Conservation (phyloP, 1,139 yeast genomes). For the Maudiozyma humilis region DNA sequence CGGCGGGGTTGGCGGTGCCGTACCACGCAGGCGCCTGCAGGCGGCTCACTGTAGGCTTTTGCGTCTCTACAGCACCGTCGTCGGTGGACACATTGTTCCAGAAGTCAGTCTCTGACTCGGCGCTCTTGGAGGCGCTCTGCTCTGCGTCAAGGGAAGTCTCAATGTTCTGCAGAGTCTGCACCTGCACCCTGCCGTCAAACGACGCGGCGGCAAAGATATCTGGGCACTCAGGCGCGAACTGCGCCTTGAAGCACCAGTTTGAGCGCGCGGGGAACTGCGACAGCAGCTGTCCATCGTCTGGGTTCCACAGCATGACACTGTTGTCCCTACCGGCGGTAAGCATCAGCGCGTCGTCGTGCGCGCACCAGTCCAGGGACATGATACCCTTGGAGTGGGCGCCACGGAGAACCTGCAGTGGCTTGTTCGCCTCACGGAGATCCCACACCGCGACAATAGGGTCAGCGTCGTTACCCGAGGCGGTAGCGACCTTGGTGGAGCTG, state of each 20-base stretch:
- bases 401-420: slow-evolving; percentile 62
- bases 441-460: slow-evolving; percentile 79
- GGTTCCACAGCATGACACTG: slow-evolving; percentile 85
- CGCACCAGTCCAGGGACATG: slow-evolving; percentile 88
- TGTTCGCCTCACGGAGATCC: slow-evolving; percentile 90
- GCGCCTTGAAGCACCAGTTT: slow-evolving; percentile 86
- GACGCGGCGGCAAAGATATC: slow-evolving; percentile 91
- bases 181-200: slow-evolving; percentile 75
- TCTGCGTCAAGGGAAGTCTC: slow-evolving; percentile 25
- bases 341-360: slow-evolving; percentile 66
- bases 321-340: slow-evolving; percentile 91
- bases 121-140: slow-evolving; percentile 33
- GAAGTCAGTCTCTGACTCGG: slow-evolving; percentile 61
- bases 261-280: slow-evolving; percentile 89
- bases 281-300: slow-evolving; percentile 53
- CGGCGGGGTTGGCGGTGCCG: slow-evolving; percentile 61
- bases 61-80: slow-evolving; percentile 14
- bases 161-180: slow-evolving; percentile 79
- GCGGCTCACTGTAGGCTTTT: slow-evolving; percentile 17
- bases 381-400: slow-evolving; percentile 54
- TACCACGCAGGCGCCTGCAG: slow-evolving; percentile 88
- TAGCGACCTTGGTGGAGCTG: slow-evolving; percentile 72
- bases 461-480: slow-evolving; percentile 77
- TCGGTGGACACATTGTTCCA: slow-evolving; percentile 71
- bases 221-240: slow-evolving; percentile 82